Evolutionary conservation across 495 filamentous ascomycete genomes (phyloP).

Genomic region (Evernia prunastri): DNA sequence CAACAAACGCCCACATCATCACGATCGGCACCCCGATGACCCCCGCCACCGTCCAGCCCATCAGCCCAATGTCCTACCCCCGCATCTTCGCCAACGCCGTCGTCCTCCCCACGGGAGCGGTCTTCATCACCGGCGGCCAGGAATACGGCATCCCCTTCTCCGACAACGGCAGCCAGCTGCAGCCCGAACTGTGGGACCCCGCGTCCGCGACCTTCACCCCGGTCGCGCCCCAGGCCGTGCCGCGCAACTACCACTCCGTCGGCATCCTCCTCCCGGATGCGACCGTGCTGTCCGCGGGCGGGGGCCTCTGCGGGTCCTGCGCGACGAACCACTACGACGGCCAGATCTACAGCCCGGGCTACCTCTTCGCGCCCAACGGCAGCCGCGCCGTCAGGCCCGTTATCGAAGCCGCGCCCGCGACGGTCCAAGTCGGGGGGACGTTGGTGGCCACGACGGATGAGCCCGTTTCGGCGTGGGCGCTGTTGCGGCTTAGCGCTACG

Average conservation of each 20-base stretch:
- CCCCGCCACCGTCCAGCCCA: slow-evolving; percentile 27
- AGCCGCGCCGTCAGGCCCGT: slow-evolving; percentile 37
- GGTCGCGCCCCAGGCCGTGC: slow-evolving; percentile 36
- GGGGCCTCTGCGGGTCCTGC: slow-evolving; percentile 50
- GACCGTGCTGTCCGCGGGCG: slow-evolving; percentile 48
- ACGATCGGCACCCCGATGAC: slow-evolving; percentile 36
- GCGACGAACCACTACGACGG: slow-evolving; percentile 51
- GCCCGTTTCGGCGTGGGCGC: slow-evolving; percentile 26
- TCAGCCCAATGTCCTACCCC: slow-evolving; percentile 40
- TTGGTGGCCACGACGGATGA: slow-evolving; percentile 34
- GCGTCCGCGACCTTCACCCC: slow-evolving; percentile 35
- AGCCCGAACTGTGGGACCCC: slow-evolving; percentile 49
- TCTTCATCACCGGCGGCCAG: slow-evolving; percentile 53
- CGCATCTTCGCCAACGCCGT: slow-evolving; percentile 51
- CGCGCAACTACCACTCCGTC: slow-evolving; percentile 52
- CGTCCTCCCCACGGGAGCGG: slow-evolving; percentile 50
- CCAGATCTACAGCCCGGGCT: slow-evolving; percentile 52
- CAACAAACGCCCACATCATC: slow-evolving; percentile 42
- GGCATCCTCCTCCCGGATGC: slow-evolving; percentile 52
- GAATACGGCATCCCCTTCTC: slow-evolving; percentile 41
- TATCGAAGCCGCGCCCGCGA: slow-evolving; percentile 26
- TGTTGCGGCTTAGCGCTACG: slow-evolving; percentile 43
- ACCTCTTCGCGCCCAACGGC: slow-evolving; percentile 44
- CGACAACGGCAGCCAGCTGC: slow-evolving; percentile 39
- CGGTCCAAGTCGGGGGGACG: slow-evolving; percentile 27